Evolutionary conservation across 2,329 filamentous ascomycete genomes (phyloP).

Genomic region (Microdochium paspali): DNA sequence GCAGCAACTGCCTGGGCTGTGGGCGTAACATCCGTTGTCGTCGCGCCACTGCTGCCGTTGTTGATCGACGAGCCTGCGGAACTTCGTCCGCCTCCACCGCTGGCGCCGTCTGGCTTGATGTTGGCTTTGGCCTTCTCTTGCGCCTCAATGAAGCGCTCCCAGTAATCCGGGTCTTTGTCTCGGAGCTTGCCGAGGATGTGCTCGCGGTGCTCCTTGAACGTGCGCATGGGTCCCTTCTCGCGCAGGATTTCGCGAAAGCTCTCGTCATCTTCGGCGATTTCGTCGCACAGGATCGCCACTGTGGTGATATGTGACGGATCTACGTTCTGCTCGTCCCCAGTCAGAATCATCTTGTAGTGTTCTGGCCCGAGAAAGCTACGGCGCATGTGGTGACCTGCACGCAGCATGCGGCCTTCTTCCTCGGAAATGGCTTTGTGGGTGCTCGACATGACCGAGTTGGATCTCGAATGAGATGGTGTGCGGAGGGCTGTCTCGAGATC

Average conservation of each 20-base stretch:
- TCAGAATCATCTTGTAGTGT: slow-evolving; percentile 38
- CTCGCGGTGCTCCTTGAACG: slow-evolving; percentile 50
- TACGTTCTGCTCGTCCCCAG: slow-evolving; percentile 37
- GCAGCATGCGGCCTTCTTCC: slow-evolving; percentile 47
- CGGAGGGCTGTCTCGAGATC: slow-evolving; percentile 35
- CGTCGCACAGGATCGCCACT: slow-evolving; percentile 54
- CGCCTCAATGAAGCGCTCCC: slow-evolving; percentile 52
- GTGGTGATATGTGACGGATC: slow-evolving; percentile 41
- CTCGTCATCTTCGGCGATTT: slow-evolving; percentile 53
- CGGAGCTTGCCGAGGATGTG: slow-evolving; percentile 39
- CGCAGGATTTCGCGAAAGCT: slow-evolving; percentile 42
- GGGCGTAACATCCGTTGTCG: no score
- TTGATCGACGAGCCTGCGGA: background rate
- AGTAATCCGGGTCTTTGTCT: slow-evolving; percentile 56
- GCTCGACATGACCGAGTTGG: slow-evolving; percentile 40
- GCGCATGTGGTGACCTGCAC: slow-evolving; percentile 48
- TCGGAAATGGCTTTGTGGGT: slow-evolving; percentile 42
- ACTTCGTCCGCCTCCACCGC: background rate
- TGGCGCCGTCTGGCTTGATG: slow-evolving; percentile 21
- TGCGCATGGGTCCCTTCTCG: slow-evolving; percentile 48
- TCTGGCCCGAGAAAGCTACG: slow-evolving; percentile 41
- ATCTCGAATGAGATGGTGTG: slow-evolving; percentile 33
- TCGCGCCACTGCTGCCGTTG: no score
- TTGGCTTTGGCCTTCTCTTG: slow-evolving; percentile 51
- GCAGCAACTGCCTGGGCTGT: slow-evolving; percentile 4